Conservation (phyloP, 305 asterid genomes). For the Solanum hybrid region DNA sequence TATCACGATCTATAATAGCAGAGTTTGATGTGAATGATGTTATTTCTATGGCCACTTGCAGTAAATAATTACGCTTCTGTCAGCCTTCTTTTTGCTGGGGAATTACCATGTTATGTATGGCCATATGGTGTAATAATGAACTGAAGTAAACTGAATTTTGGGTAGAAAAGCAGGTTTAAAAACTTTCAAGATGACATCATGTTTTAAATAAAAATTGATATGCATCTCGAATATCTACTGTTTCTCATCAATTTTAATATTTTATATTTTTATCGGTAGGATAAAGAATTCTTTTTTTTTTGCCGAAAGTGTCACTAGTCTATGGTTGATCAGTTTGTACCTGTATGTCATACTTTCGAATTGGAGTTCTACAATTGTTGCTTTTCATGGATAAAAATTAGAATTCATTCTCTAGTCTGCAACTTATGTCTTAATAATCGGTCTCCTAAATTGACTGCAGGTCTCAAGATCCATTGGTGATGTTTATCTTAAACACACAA, state of each 20-base stretch:
- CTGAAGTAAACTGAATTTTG: background rate
- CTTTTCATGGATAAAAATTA: background rate
- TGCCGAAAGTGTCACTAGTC: background rate
- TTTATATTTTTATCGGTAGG: background rate
- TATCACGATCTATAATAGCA: background rate
- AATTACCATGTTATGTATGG: background rate
- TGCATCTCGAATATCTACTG: background rate
- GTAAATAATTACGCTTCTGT: background rate
- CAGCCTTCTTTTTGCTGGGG: background rate
- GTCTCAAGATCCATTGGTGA: conserved; percentile 33
- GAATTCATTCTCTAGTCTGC: background rate
- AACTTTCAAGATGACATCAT: background rate
- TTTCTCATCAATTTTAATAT: background rate
- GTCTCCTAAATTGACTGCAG: conserved; percentile 15
- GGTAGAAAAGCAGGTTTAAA: background rate
- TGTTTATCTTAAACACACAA: conserved; percentile 25
- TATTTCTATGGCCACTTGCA: background rate
- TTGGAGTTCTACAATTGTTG: background rate
- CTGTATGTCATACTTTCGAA: background rate
- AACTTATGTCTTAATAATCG: background rate
- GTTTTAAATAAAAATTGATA: background rate
- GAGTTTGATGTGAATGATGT: background rate
- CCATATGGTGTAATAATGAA: background rate
- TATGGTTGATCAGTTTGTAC: background rate
- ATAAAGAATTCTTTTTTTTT: background rate